Percentiles rank a stretch among this genome's conserved stretches.
phyloP scores from a whole-genome alignment of 1,139 yeast species.

The Yamadazyma songkhlaensis region DNA sequence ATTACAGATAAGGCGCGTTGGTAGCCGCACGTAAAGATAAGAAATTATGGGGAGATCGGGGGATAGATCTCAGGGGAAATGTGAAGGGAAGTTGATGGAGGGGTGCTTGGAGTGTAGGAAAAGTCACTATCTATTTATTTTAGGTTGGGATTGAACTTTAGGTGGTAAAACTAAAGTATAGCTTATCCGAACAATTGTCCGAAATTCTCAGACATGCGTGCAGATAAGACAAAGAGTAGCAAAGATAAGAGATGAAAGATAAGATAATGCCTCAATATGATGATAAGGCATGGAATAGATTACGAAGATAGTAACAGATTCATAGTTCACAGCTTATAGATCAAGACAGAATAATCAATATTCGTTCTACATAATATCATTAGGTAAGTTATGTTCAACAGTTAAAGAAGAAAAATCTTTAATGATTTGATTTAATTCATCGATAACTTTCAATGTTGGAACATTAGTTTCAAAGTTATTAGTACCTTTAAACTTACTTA shows the following conservation, averaged over 20 bases:
- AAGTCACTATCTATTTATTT: not conserved
- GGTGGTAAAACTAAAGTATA: not conserved
- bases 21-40: not conserved
- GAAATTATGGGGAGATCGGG: not conserved
- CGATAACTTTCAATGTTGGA: slow-evolving; percentile 24
- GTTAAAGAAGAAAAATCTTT: slow-evolving; percentile 7
- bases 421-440: slow-evolving; percentile 21
- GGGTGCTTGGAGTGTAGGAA: not conserved
- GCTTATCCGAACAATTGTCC: too few relatives aligned
- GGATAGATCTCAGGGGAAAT: too few relatives aligned
- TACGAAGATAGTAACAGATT: too few relatives aligned
- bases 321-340: too few relatives aligned
- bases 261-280: too few relatives aligned
- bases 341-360: too few relatives aligned
- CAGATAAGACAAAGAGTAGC: too few relatives aligned
- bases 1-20: slow-evolving; percentile 1
- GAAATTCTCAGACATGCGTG: too few relatives aligned
- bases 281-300: not conserved
- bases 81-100: not conserved
- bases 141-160: not conserved
- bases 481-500: slow-evolving; percentile 23
- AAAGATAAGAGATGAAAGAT: too few relatives aligned
- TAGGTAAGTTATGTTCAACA: not conserved
- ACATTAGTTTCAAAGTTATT: slow-evolving; percentile 20
- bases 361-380: not conserved